Evolutionary conservation across 164 flowering plant species (phyloP), one percentile per base, ranked within the genome.

Genomic region (Buxus sempervirens): DNA sequence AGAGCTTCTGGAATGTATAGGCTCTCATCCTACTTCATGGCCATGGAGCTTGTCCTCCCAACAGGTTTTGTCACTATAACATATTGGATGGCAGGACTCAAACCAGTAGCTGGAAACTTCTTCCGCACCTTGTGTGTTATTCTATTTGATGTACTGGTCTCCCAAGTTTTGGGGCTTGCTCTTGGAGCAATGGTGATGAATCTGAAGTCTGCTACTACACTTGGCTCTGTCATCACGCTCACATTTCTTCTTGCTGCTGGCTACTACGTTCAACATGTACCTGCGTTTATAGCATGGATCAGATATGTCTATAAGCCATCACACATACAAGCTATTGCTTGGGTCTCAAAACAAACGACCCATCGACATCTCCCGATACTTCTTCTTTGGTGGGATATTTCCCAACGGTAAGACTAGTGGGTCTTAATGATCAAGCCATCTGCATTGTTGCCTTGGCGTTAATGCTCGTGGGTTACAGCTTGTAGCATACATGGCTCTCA

Each of bases 11-110:
- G 58, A n/a, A 55, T 55, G 58, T 55, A 55, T 23, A 55, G 24
- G 24, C 58, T 55, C 18, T 55, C 58, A 55, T 55, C n/a, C 12
- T 55, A 55, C 58, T 55, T 55, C 18, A 21, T 21, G 58, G 21
- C 58, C 24, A 55, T 55, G 58, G 58, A 55, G 24, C 58, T 55
- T 20, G 22, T 55, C n/a, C 58, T 55, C 24, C 58, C 58, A 20
- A 55, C 58, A 3, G 0, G 2, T 55, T 55, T 55, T 8, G 0
- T 0, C 24, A 19, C 24, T 8, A 55, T 55, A 15, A 55, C 58
- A 5, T 55, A 55, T 55, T 55, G 25, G 58, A 55, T 55, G 58
- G 58, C n/a, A n/a, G 4, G 58, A 23, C 22, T 55, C 24, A 55
- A 5, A 19, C 58, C 58, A n/a, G 7, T 23, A 19, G 58, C n/a